These are phyloP conservation scores for Colletotrichum tamarilloi DNA, from an alignment of 2,329 filamentous ascomycete species.

Conservation along the genomic window DNA sequence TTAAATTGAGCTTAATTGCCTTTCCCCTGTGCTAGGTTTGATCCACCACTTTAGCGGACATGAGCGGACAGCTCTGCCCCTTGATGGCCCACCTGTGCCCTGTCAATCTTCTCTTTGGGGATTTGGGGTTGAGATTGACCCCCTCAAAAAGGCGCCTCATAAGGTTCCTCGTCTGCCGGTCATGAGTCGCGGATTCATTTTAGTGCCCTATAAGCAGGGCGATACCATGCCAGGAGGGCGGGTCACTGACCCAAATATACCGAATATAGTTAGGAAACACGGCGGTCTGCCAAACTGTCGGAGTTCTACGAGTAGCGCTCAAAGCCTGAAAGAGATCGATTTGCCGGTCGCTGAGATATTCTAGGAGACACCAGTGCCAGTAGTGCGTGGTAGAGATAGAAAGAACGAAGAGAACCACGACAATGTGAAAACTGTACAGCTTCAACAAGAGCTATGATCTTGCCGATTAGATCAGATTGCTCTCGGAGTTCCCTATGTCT, in stretches of 20 bases:
- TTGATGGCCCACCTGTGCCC: constrained; percentile 9
- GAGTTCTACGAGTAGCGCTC: background rate
- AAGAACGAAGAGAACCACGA: background rate
- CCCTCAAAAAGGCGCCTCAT: background rate
- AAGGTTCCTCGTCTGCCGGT: background rate
- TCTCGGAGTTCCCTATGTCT: background rate
- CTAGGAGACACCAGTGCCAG: background rate
- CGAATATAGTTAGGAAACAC: background rate
- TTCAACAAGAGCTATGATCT: background rate
- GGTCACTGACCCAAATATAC: background rate
- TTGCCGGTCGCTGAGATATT: background rate
- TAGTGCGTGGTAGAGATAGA: no score
- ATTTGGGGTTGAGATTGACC: constrained; percentile 1
- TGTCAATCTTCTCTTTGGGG: background rate
- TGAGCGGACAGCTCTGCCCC: background rate
- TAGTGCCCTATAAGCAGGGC: background rate
- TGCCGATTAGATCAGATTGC: background rate
- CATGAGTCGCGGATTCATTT: constrained; percentile 26
- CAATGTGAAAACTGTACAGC: no score
- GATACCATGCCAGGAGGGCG: background rate
- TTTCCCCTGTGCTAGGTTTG: background rate
- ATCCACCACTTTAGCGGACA: constrained; percentile 15
- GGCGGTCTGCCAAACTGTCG: background rate
- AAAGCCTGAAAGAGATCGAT: background rate
- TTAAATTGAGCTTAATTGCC: constrained; percentile 16